Evolutionary conservation across 345 rosid genomes (phyloP), one percentile per base, ranked within the genome.

Genomic region (Euphorbia pulcherrima): DNA sequence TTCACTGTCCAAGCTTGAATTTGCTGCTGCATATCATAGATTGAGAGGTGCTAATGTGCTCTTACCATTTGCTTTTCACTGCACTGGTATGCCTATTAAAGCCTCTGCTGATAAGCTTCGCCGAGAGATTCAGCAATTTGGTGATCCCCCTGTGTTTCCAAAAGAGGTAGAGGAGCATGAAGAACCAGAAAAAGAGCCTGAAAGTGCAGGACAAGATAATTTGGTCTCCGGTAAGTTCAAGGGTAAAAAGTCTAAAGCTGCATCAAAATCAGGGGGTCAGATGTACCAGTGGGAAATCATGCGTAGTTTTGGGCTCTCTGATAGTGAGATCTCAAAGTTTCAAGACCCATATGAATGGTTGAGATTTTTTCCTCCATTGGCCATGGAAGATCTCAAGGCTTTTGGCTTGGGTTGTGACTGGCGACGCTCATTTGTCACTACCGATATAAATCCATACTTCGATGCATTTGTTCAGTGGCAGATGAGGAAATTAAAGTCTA

Each of bases 41-140:
- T 68, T 92, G n/a, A 80, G 86, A 64, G 97, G 97, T 6, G 90
- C 87, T 51, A 92, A 90, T 72, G 97, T 90, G 65, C 83, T 92
- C 2, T 77, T 90, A 30, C 98, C 98, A 0, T 92, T 92, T 77
- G 97, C 80, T 37, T 92, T 92, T 61, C 98, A 92, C 67, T 90
- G 97, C 69, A 92, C 98, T 26, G 98, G 98, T 48, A 92, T 92
- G 97, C 98, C 97, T 3, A 92, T 92, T 37, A 90, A 92, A 84
- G 98, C 98, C 41, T 85, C 97, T 1, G 98, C 98, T 3, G 98
- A 88, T 81, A 93, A 93, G 65, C 94, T 93, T 68, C 75, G 78
- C 7, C 79, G 95, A 27, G 98, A 93, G 77, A 82, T 89, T 21
- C 53, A 86, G 30, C 72, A 67, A 77, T 93, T 80, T 58, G 98